Conservation (phyloP, 345 rosid genomes). For the Aurinia saxatilis region DNA sequence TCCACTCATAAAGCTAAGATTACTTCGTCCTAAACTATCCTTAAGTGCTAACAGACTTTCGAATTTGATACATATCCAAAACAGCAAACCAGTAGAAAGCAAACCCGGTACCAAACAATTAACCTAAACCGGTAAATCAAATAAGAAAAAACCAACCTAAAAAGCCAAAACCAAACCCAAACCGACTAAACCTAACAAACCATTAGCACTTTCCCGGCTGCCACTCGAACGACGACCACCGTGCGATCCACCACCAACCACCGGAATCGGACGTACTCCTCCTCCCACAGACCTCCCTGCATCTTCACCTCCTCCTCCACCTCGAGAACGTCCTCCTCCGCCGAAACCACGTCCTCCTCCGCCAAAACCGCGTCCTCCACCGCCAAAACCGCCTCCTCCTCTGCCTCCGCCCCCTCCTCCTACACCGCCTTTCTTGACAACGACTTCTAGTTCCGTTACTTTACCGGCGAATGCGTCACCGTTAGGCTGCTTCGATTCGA, state of each 20-base stretch:
- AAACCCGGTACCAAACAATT: constrained; percentile 7
- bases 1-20: too few species aligned
- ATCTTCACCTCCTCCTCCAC: neutral
- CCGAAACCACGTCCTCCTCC: neutral
- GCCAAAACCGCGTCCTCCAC: neutral
- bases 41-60: too few species aligned
- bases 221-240: constrained; percentile 14
- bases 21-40: too few species aligned
- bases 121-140: constrained; percentile 16
- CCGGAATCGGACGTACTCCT: neutral
- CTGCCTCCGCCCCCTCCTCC: neutral
- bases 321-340: neutral
- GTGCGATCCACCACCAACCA: constrained; percentile 13
- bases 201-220: constrained; percentile 1
- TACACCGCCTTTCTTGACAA: neutral
- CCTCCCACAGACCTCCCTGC: neutral
- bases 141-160: neutral
- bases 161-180: constrained; percentile 18
- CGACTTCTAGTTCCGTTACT: neutral
- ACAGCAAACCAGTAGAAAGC: neutral
- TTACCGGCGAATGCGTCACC: neutral
- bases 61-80: too few species aligned
- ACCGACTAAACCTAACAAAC: constrained; percentile 8
- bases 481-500: neutral
- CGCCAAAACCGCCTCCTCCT: neutral